Conservation (phyloP, 805 yeast species). For the Sugiyamaella valdiviana region DNA sequence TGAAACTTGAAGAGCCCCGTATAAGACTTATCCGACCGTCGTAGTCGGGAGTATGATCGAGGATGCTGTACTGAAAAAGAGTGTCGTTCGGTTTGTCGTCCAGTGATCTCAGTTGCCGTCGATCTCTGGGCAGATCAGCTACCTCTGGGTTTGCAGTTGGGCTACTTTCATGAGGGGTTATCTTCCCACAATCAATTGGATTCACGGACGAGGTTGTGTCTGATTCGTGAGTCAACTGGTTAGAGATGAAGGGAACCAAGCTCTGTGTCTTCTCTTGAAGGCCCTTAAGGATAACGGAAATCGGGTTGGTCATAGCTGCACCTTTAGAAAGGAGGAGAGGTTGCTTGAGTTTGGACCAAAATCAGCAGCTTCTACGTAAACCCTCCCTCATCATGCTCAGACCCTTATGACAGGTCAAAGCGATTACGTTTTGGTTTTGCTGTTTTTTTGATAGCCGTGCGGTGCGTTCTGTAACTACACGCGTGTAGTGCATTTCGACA, state of each 20-base stretch:
- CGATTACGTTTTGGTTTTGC: too few species aligned
- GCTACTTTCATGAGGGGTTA: too few species aligned
- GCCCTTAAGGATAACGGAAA: constrained; percentile 18
- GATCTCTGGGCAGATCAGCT: neutral
- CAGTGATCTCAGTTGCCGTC: neutral
- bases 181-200: too few species aligned
- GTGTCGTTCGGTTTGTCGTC: neutral
- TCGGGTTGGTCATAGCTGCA: constrained; percentile 20
- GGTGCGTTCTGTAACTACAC: too few species aligned
- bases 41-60: neutral
- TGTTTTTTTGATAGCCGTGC: too few species aligned
- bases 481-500: too few species aligned
- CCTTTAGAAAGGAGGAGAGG: too few species aligned
- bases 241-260: constrained; percentile 2
- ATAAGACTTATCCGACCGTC: neutral
- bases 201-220: neutral
- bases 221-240: neutral
- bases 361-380: too few species aligned
- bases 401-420: too few species aligned
- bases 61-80: neutral
- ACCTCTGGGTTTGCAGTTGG: neutral
- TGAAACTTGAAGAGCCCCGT: neutral
- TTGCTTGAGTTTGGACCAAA: too few species aligned
- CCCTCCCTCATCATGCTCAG: too few species aligned
- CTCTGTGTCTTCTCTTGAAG: constrained; percentile 11